These are phyloP conservation scores for Rhodofomes roseus DNA, from an alignment of 1,284 basidiomycete genomes.

Conservation along the genomic window DNA sequence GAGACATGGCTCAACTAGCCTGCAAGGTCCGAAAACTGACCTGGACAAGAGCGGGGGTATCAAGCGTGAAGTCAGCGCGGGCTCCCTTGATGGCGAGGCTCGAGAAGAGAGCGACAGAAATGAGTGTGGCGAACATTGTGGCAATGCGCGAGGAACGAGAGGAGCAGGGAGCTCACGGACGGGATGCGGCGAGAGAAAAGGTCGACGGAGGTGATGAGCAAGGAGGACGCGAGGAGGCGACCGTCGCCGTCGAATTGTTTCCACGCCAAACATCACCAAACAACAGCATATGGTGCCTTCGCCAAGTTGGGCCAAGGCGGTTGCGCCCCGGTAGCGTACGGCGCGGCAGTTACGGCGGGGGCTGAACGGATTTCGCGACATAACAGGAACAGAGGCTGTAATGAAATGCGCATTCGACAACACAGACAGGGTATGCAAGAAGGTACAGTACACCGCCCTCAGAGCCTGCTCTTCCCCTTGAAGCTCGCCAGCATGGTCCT, in stretches of 20 bases:
- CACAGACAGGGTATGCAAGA: neutral
- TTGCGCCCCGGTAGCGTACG: neutral
- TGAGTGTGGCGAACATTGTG: constrained; percentile 73
- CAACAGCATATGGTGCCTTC: constrained; percentile 2
- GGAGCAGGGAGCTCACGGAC: constrained; percentile 25
- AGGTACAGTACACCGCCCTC: neutral
- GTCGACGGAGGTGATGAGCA: constrained; percentile 3
- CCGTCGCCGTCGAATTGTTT: neutral
- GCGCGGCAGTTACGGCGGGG: neutral
- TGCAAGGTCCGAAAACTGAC: constrained; percentile 31
- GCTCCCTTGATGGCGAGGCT: constrained; percentile 48
- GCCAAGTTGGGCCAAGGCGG: neutral
- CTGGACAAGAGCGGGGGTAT: constrained; percentile 50
- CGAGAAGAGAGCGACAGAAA: constrained; percentile 66
- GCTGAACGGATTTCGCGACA: neutral
- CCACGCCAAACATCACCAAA: constrained; percentile 4
- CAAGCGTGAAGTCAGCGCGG: constrained; percentile 50
- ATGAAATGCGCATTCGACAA: neutral
- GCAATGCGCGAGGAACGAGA: constrained; percentile 16
- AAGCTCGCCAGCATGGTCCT: constrained; percentile 68
- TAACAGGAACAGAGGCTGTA: neutral
- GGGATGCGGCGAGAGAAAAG: constrained; percentile 15
- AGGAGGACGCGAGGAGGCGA: constrained; percentile 11
- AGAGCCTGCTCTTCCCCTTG: constrained; percentile 61
- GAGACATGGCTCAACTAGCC: neutral